These are phyloP conservation scores for Candida pseudofarinosa DNA, from an alignment of 805 yeast species.

Conservation along the genomic window DNA sequence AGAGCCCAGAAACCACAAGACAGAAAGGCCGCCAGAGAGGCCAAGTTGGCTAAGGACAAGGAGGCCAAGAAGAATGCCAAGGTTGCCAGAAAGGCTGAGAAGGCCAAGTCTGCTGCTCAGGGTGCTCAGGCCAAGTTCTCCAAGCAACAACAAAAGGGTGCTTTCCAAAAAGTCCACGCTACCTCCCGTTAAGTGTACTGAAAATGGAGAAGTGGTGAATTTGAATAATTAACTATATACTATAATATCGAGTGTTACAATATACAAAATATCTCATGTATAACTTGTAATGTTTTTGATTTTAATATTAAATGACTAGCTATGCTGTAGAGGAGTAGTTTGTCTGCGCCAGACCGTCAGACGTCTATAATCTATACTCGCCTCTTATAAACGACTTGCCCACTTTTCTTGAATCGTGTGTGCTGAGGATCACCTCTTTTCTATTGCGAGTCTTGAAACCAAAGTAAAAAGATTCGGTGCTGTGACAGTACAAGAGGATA, in stretches of 20 bases:
- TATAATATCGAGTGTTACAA: neutral
- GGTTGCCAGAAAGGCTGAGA: conserved; percentile 92
- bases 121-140: conserved; percentile 67
- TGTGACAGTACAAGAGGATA: conserved; percentile 32
- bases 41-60: conserved; percentile 77
- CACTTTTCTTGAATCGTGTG: conserved; percentile 10
- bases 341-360: too few species aligned
- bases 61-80: conserved; percentile 88
- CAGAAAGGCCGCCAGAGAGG: conserved; percentile 96
- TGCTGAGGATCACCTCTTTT: conserved; percentile 23
- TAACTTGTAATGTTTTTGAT: neutral
- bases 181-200: conserved; percentile 77
- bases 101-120: conserved; percentile 77
- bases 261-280: neutral
- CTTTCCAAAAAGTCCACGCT: conserved; percentile 94
- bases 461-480: conserved; percentile 35
- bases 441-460: conserved; percentile 17
- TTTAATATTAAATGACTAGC: too few species aligned
- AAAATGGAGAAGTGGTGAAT: neutral
- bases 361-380: conserved; percentile 14
- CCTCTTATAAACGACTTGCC: conserved; percentile 24
- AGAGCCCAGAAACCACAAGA: conserved; percentile 93
- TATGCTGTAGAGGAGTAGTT: too few species aligned
- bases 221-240: neutral
- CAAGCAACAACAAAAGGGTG: conserved; percentile 97